Percentiles rank a stretch among this genome's conserved stretches.
phyloP scores from a whole-genome alignment of 345 rosid species.

The Citrus hindsii region DNA sequence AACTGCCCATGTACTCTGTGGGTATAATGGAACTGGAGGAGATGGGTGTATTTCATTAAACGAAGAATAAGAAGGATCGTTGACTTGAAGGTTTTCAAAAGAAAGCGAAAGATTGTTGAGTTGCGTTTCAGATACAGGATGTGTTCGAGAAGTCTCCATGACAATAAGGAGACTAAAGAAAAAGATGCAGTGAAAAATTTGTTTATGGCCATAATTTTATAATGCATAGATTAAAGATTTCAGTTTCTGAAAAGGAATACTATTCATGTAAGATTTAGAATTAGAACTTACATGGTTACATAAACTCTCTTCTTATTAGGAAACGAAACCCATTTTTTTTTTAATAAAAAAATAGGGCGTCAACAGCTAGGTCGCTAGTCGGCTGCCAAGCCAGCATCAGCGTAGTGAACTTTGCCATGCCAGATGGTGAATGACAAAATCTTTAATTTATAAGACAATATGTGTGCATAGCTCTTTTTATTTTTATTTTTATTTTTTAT shows the following conservation, averaged over 20 bases:
- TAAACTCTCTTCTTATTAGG: background rate
- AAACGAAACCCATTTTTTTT: background rate
- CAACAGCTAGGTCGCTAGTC: no score
- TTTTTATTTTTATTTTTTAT: no score
- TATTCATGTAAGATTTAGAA: background rate
- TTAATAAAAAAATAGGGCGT: no score
- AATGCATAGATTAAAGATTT: background rate
- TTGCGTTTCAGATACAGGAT: background rate
- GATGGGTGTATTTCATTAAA: background rate
- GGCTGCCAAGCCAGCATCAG: no score
- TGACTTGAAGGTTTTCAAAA: background rate
- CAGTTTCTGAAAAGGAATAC: background rate
- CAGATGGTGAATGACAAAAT: no score
- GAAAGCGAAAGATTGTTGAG: background rate
- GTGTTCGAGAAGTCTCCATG: background rate
- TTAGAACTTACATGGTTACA: background rate
- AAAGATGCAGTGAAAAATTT: background rate
- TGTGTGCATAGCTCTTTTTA: no score
- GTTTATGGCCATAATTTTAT: background rate
- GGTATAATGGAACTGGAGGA: background rate
- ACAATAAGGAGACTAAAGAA: background rate
- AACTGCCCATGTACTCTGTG: background rate
- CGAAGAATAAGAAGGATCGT: background rate
- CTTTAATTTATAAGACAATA: no score
- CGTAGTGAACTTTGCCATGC: no score